These are phyloP conservation scores for Astraeus odoratus DNA, from an alignment of 768 basidiomycete genomes.

Conservation along the genomic window DNA sequence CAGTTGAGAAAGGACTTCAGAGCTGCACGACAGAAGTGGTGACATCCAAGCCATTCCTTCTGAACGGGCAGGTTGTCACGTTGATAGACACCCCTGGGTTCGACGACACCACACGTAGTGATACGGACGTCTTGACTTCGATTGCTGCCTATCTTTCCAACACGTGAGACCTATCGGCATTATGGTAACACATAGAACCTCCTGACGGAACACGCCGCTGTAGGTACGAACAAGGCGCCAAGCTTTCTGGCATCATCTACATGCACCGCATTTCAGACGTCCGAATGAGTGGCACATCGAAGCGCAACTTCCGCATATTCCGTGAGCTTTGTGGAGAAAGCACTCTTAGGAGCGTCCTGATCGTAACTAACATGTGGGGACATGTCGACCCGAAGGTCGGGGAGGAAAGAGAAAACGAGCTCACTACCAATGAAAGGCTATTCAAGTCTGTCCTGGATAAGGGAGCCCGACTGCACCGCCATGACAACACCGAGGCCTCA, in stretches of 20 bases:
- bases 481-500: constrained; percentile 33
- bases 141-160: constrained; percentile 37
- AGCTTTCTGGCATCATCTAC: constrained; percentile 48
- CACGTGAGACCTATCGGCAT: constrained; percentile 16
- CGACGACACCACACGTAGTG: constrained; percentile 45
- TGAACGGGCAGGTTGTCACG: constrained; percentile 38
- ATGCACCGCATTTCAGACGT: constrained; percentile 49
- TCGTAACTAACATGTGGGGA: constrained; percentile 52
- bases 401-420: constrained; percentile 38
- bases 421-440: constrained; percentile 34
- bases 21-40: constrained; percentile 47
- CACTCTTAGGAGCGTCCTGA: constrained; percentile 42
- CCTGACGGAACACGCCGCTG: background rate
- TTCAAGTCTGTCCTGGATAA: constrained; percentile 47
- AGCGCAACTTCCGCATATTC: constrained; percentile 46
- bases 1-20: constrained; percentile 38
- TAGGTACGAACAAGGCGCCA: constrained; percentile 18
- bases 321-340: constrained; percentile 46
- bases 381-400: constrained; percentile 33
- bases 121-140: constrained; percentile 44
- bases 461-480: constrained; percentile 39
- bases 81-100: constrained; percentile 60
- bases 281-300: constrained; percentile 43
- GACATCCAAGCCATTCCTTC: constrained; percentile 35
- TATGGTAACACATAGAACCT: background rate